phyloP scores from a whole-genome alignment of 106 monocot species.

The Dioscorea alata region DNA sequence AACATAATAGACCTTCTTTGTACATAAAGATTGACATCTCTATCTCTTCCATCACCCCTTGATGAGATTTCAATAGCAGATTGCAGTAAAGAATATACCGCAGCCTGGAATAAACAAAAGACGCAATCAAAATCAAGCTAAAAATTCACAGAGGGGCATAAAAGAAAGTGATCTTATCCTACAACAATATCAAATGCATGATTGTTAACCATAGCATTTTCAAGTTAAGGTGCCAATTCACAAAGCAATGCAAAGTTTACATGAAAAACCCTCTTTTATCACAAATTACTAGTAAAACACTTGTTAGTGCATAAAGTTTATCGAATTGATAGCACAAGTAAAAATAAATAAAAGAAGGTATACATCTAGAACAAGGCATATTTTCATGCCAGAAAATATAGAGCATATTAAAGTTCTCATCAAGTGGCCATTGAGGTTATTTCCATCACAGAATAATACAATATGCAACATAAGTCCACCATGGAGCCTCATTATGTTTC shows the following conservation, averaged over 20 bases:
- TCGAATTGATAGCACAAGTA: too few relatives aligned
- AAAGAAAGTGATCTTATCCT: neutral
- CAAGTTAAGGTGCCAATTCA: too few relatives aligned
- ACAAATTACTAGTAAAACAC: too few relatives aligned
- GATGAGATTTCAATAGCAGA: slow-evolving; percentile 79
- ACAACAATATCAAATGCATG: neutral
- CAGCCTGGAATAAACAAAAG: slow-evolving; percentile 45
- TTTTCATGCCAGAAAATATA: neutral
- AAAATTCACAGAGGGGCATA: too few relatives aligned
- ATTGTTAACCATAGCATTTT: too few relatives aligned
- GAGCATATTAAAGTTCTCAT: too few relatives aligned
- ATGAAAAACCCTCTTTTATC: neutral
- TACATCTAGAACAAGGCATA: neutral
- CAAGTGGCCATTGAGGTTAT: too few relatives aligned
- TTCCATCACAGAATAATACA: too few relatives aligned
- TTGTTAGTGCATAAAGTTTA: too few relatives aligned
- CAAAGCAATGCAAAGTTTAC: neutral
- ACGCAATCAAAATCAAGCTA: neutral
- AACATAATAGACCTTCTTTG: slow-evolving; percentile 59
- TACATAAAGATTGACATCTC: slow-evolving; percentile 65
- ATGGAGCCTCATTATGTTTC: too few relatives aligned
- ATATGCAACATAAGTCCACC: too few relatives aligned
- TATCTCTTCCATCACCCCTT: slow-evolving; percentile 64
- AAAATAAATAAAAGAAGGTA: too few relatives aligned
- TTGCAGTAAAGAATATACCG: slow-evolving; percentile 73